Conservation (phyloP, 1,284 basidiomycete species). For the Papiliotrema terrestris region DNA sequence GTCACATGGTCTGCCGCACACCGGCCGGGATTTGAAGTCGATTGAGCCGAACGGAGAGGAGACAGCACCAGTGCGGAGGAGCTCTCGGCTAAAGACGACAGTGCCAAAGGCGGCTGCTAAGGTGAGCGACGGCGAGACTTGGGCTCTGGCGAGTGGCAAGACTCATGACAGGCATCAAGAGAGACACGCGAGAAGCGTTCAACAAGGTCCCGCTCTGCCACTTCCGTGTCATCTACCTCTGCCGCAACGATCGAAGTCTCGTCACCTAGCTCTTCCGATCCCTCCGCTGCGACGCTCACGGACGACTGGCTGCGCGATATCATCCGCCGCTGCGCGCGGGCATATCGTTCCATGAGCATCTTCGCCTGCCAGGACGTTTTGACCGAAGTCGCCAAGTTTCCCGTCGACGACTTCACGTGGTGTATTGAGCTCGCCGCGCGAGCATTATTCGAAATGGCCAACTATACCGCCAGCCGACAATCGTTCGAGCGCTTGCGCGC, state of each 20-base stretch:
- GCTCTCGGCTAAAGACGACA: conserved; percentile 34
- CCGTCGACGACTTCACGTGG: conserved; percentile 65
- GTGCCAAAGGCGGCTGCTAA: conserved; percentile 16
- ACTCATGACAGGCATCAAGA: conserved; percentile 3
- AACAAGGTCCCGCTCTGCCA: conserved; percentile 32
- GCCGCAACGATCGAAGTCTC: conserved; percentile 60
- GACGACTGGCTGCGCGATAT: conserved; percentile 79
- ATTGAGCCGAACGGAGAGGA: conserved; percentile 31
- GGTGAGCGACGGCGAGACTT: conserved; percentile 4
- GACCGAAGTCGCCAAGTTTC: conserved; percentile 69
- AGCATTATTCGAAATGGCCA: conserved; percentile 79
- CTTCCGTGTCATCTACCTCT: conserved; percentile 57
- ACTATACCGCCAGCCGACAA: conserved; percentile 81
- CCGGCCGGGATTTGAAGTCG: conserved; percentile 26
- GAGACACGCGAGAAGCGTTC: conserved; percentile 20
- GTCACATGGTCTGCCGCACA: conserved; percentile 13
- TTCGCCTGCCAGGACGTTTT: conserved; percentile 74
- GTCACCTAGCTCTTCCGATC: conserved; percentile 62
- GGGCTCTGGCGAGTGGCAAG: background rate
- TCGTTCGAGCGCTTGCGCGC: conserved; percentile 74
- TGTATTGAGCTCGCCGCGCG: conserved; percentile 76
- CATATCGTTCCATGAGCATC: conserved; percentile 64
- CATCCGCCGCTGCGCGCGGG: conserved; percentile 73
- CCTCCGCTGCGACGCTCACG: conserved; percentile 66
- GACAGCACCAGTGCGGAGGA: conserved; percentile 30